These are phyloP conservation scores for Hypoxylon perforatum DNA, from an alignment of 495 filamentous ascomycete species.

Conservation along the genomic window DNA sequence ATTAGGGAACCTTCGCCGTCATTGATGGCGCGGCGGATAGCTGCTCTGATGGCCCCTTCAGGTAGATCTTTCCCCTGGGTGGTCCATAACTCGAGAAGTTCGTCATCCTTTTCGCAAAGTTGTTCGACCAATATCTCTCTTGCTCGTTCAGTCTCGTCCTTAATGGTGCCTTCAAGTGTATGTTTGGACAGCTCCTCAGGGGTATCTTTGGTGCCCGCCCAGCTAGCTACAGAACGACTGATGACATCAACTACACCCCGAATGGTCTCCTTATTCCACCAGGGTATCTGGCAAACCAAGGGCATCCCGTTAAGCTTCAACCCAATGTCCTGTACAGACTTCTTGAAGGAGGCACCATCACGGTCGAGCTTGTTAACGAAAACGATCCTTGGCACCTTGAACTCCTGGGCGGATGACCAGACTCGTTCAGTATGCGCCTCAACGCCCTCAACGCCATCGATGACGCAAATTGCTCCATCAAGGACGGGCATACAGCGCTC, in stretches of 20 bases:
- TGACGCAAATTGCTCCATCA: conserved; percentile 94
- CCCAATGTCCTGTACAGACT: conserved; percentile 86
- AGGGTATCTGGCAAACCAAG: conserved; percentile 92
- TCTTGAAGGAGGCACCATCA: conserved; percentile 88
- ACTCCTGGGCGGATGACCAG: conserved; percentile 88
- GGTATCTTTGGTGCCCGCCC: conserved; percentile 37
- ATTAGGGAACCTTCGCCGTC: conserved; percentile 72
- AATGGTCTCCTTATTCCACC: conserved; percentile 85
- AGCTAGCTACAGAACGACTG: conserved; percentile 55
- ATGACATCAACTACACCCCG: conserved; percentile 87
- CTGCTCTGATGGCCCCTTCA: conserved; percentile 70
- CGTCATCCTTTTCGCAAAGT: conserved; percentile 87
- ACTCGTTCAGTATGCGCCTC: conserved; percentile 99
- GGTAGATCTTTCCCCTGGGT: conserved; percentile 79
- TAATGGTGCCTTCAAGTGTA: conserved; percentile 52
- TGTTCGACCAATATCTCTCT: conserved; percentile 81
- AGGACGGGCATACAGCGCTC: conserved; percentile 91
- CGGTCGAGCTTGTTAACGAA: conserved; percentile 98
- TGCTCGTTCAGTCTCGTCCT: conserved; percentile 79
- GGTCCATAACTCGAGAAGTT: conserved; percentile 84
- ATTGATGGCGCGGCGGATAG: conserved; percentile 78
- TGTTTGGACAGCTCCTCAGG: conserved; percentile 31
- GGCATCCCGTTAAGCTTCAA: conserved; percentile 84
- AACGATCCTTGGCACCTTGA: conserved; percentile 85
- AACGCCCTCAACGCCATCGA: conserved; percentile 96